Evolutionary conservation across 257 asterid species (phyloP).

Genomic region (Gentiana dahurica): DNA sequence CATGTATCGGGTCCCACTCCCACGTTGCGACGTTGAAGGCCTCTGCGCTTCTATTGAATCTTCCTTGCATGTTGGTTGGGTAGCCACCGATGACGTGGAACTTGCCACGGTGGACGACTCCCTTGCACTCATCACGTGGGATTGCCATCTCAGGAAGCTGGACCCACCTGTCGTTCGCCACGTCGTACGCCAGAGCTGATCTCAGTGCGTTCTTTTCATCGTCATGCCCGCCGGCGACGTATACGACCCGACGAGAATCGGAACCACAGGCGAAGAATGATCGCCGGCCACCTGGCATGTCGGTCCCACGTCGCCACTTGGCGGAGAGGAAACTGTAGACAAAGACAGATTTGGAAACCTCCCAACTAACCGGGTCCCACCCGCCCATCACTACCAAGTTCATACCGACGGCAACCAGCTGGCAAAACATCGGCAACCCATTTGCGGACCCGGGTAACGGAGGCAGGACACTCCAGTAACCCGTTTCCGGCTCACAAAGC

Average conservation of each 20-base stretch:
- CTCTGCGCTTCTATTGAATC: conserved; percentile 39
- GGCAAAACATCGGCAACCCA: conserved; percentile 74
- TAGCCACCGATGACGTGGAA: conserved; percentile 76
- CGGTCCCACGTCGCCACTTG: conserved; percentile 57
- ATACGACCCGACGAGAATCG: conserved; percentile 34
- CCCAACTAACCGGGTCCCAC: conserved; percentile 49
- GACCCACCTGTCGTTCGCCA: conserved; percentile 36
- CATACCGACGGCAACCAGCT: conserved; percentile 44
- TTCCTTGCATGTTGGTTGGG: conserved; percentile 42
- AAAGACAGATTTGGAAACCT: conserved; percentile 28
- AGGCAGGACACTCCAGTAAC: conserved; percentile 48
- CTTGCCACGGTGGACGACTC: conserved; percentile 28
- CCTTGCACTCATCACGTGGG: conserved; percentile 68
- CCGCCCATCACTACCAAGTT: conserved; percentile 66
- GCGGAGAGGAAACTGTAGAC: conserved; percentile 40
- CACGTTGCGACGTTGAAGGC: conserved; percentile 32
- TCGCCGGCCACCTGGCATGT: conserved; percentile 54
- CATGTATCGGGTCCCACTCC: conserved; percentile 37
- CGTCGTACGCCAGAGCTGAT: conserved; percentile 60
- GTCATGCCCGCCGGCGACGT: conserved; percentile 81
- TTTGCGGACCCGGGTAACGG: conserved; percentile 28
- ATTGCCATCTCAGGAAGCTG: conserved; percentile 49
- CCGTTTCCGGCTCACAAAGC: conserved; percentile 57
- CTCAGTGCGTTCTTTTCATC: conserved; percentile 47
- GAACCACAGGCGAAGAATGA: conserved; percentile 65